Percentiles rank a stretch among this genome's conserved stretches.
phyloP scores from a whole-genome alignment of 108 stramenopile genomes.

The Skeletonema potamos region DNA sequence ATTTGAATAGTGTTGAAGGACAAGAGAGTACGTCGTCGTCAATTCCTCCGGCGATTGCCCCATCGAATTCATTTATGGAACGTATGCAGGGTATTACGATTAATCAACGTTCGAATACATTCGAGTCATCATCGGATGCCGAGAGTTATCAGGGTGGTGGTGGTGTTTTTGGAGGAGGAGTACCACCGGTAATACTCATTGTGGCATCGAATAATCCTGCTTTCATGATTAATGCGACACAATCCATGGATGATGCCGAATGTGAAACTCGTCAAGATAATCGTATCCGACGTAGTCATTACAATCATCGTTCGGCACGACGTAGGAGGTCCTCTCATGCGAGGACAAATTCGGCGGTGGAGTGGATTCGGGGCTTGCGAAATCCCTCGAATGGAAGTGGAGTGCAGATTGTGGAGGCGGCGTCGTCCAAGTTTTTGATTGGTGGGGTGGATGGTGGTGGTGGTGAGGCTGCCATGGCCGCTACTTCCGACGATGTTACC shows the following conservation, averaged over 20 bases:
- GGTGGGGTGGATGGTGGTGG: not conserved
- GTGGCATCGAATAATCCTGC: not conserved
- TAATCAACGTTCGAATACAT: not conserved
- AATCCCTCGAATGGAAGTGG: slow-evolving; percentile 4
- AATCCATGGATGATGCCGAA: not conserved
- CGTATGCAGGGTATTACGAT: slow-evolving; percentile 17
- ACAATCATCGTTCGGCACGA: slow-evolving; percentile 2
- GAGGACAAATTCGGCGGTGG: slow-evolving; percentile 14
- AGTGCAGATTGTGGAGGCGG: slow-evolving; percentile 32
- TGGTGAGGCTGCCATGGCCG: not conserved
- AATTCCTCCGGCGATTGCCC: slow-evolving; percentile 1
- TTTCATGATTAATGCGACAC: not conserved
- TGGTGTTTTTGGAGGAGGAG: too few relatives aligned
- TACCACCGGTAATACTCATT: not conserved
- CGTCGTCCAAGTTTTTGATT: slow-evolving; percentile 42
- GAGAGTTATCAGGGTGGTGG: slow-evolving; percentile 2
- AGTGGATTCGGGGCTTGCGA: slow-evolving; percentile 36
- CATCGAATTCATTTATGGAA: slow-evolving; percentile 17
- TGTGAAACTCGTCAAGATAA: not conserved
- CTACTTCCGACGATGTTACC: slow-evolving; percentile 16
- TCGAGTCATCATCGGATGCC: not conserved
- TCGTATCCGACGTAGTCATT: slow-evolving; percentile 1
- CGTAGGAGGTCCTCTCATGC: slow-evolving; percentile 9
- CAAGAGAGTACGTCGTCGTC: not conserved
- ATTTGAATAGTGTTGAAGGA: not conserved